Base-by-base conservation (phyloP, 371 early-diverging fungal species). In the Rhizopus microsporus region DNA sequence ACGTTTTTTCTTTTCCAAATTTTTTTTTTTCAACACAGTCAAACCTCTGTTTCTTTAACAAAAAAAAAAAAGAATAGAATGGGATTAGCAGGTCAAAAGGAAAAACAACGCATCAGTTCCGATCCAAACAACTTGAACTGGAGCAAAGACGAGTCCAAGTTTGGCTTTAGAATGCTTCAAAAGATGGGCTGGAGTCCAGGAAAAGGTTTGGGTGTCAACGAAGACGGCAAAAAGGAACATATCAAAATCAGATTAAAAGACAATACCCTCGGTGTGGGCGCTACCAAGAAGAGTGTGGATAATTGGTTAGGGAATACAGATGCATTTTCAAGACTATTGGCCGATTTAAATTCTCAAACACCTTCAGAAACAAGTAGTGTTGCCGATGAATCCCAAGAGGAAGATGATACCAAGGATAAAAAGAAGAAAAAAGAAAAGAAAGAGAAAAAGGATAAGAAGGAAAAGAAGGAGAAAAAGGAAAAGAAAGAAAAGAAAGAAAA, bases 121-220 rank as follows among this genome's bases (percentile, higher is more conserved):
- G 96, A 97, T 79, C 96, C 97, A n/a, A 92, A 90, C 68, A 96
- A 96, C 78, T 73, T 87, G 38, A 72, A 70, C 47, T 96, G 96
- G 97, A 88, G 88, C 59, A 87, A 89, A 59, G 95, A 96, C 71
- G 86, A 88, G 65, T 69, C 66, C 61, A 92, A 93, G 54, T 89
- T 93, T 69, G 97, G 97, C 23, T 89, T 88, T 65, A 87, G 88
- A 60, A 90, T 97, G 91, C 83, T 97, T 51, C 76, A 84, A 66
- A 94, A 95, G 67, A 94, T 96, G 95, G 97, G 98, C 1, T 97
- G 97, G 97, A 72, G 82, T 16, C 93, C 90, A 40, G 96, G 97
- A 42, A 92, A 92, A 65, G 98, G 98, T 13, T 81, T 97, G 1
- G 98, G 98, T 31, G 81, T 81, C 23, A 89, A 93, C 52, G 91